A percentile compares a stretch with the other conserved stretches of the same genome.
These are phyloP conservation scores for Coelastrella sp. DNA, from an alignment of 139 green algal species.

Conservation along the genomic window DNA sequence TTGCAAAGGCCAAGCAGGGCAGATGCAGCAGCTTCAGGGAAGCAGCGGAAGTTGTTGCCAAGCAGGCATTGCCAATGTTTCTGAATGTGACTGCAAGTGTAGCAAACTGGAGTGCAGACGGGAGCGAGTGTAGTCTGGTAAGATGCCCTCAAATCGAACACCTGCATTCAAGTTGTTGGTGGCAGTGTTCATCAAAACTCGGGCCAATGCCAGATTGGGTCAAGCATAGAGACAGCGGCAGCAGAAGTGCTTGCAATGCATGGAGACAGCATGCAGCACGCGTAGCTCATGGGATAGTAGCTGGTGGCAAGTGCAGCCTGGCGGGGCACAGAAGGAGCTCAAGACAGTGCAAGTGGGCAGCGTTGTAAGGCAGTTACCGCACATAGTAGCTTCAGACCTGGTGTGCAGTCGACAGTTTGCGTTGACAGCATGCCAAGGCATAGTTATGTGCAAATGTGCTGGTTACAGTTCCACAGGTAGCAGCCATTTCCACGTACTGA, in stretches of 20 bases:
- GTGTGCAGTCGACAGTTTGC: too few species aligned
- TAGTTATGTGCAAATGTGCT: too few species aligned
- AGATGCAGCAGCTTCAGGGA: constrained; percentile 89
- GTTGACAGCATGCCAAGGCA: too few species aligned
- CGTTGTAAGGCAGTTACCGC: too few species aligned
- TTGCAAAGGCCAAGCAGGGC: constrained; percentile 87
- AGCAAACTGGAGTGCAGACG: constrained; percentile 88
- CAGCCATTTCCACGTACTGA: neutral
- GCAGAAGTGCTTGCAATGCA: neutral
- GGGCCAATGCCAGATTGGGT: too few species aligned
- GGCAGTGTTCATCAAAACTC: neutral
- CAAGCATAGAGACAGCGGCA: neutral
- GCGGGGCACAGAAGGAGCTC: too few species aligned
- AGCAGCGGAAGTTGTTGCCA: constrained; percentile 80
- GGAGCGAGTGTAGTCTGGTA: constrained; percentile 90
- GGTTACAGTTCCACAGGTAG: too few species aligned
- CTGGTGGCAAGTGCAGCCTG: too few species aligned
- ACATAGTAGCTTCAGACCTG: too few species aligned
- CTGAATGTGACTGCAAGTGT: constrained; percentile 85
- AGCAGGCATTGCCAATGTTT: constrained; percentile 87
- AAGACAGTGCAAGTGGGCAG: too few species aligned
- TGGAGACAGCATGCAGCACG: too few species aligned
- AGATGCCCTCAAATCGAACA: neutral
- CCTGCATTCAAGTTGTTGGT: neutral
- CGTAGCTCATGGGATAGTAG: too few species aligned